Evolutionary conservation across 169 alveolate genomes (phyloP), one percentile per base, ranked within the genome.

Genomic region (Toxoplasma gondii): DNA sequence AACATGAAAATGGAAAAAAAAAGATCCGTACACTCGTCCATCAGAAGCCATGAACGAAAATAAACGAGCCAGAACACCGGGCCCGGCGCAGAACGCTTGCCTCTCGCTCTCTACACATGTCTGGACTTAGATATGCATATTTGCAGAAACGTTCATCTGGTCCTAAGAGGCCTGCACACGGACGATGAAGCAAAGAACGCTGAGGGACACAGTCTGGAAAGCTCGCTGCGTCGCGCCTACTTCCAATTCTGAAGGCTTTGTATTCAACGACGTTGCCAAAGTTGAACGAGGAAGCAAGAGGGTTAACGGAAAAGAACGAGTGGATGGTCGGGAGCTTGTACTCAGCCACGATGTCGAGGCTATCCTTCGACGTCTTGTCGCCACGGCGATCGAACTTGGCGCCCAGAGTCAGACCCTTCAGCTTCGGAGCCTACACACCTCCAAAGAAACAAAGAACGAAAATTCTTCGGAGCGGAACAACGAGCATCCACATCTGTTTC

Each of bases 311-410:
- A 67, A 82, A 82, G 41, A 82, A 82, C 24, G 90, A 82, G 91
- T 92, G 94, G 36, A 92, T 39, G 39, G 91, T 74, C 22, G 94
- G 94, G 34, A 86, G 67, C n/a, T 34, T 45, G 67, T 92, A 92
- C 54, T 92, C 94, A 19, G 94, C 78, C 64, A 91, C 80, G 39
- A 92, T 29, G 91, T 92, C 94, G 44, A 92, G 45, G 45, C 70
- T 45, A 36, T 92, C 94, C 45, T 67, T n/a, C 12, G 91, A 31
- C n/a, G 58, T 31, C 91, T 92, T 92, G 54, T 92, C 94, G 22
- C 94, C 94, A 27, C 87, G 87, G 31, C 94, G 43, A 24, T 92
- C 94, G 39, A 78, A 92, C 88, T 92, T 92, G 45, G 86, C 44
- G n/a, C 91, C 87, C 39, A 92, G 84, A 4, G 70, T 92, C 86